Evolutionary conservation across 805 yeast genomes (phyloP).

Genomic region (Saturnispora sekii): DNA sequence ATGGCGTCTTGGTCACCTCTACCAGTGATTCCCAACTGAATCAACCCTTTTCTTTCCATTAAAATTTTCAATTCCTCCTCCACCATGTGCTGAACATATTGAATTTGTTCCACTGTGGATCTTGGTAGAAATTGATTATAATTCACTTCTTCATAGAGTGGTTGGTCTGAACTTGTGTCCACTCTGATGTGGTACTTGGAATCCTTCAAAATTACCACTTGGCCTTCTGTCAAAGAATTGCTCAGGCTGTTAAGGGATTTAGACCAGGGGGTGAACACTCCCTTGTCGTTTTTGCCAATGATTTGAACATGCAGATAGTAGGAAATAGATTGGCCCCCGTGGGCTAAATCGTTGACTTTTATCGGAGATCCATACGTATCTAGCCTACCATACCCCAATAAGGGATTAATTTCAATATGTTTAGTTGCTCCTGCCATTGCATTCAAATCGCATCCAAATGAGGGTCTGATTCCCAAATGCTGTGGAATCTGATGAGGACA

Average conservation of each 20-base stretch:
- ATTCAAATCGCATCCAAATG: constrained; percentile 29
- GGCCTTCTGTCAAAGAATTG: constrained; percentile 16
- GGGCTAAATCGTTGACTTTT: constrained; percentile 36
- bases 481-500: constrained; percentile 34
- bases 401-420: constrained; percentile 24
- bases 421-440: constrained; percentile 18
- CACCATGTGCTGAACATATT: constrained; percentile 10
- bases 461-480: constrained; percentile 32
- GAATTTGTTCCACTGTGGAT: constrained; percentile 11
- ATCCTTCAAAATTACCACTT: constrained; percentile 18
- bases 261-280: neutral
- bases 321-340: constrained; percentile 33
- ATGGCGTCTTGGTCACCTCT: constrained; percentile 11
- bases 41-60: constrained; percentile 10
- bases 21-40: constrained; percentile 5
- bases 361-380: constrained; percentile 42
- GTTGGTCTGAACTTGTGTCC: constrained; percentile 8
- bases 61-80: constrained; percentile 9
- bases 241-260: neutral
- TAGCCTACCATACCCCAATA: constrained; percentile 49
- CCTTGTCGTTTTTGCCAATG: constrained; percentile 32
- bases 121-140: constrained; percentile 2
- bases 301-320: constrained; percentile 47
- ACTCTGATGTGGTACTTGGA: constrained; percentile 18
- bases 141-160: constrained; percentile 5